Conservation (phyloP, 805 yeast species). For the Wickerhamomyces xylosicus region DNA sequence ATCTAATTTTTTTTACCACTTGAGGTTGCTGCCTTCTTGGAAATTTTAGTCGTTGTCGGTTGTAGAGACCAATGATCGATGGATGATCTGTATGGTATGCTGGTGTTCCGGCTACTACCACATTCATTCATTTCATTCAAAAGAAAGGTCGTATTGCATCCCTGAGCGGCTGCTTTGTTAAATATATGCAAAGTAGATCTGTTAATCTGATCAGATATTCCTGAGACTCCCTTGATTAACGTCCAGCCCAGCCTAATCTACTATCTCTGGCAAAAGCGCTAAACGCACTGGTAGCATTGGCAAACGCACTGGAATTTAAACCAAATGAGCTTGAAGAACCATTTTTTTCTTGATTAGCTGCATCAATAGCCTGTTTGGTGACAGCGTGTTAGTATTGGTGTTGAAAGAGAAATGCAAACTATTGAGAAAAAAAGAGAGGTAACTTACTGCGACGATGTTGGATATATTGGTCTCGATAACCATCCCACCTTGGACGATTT, state of each 20-base stretch:
- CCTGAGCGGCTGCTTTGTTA: no score
- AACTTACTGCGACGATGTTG: slow-evolving; percentile 56
- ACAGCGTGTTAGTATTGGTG: slow-evolving; percentile 1
- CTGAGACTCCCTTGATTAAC: slow-evolving; percentile 1
- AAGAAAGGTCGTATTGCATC: no score
- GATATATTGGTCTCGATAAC: slow-evolving; percentile 85
- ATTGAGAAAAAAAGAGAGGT: no score
- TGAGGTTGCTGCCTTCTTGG: no score
- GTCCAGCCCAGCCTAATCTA: slow-evolving; percentile 20
- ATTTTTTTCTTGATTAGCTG: slow-evolving; percentile 27
- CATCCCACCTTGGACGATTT: slow-evolving; percentile 95
- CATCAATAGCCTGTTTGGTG: slow-evolving; percentile 50
- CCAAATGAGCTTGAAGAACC: slow-evolving; percentile 10
- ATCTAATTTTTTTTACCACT: no score
- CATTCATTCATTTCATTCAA: no score
- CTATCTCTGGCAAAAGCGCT: slow-evolving; percentile 18
- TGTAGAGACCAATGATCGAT: no score
- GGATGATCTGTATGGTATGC: no score
- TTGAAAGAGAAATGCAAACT: neutral
- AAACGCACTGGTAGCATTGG: slow-evolving; percentile 20
- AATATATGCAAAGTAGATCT: no score
- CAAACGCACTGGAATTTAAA: slow-evolving; percentile 17
- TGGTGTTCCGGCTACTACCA: no score
- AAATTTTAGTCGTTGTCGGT: no score
- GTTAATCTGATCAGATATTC: no score